These are phyloP conservation scores for maize (Zea mays) DNA, from an alignment of 176 grass and related monocot genomes.

Conservation along the genomic window Zm-B73-REFERENCE-NAM-5.0 NC_050096.1:24746001-24746500, in stretches of 20 bases:
- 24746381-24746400: conserved; percentile 99
- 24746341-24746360: too few relatives aligned
- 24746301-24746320: not conserved
- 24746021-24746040: conserved; percentile 73
- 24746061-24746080: conserved; percentile 68
- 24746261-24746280: conserved; percentile 86
- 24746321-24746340: not conserved
- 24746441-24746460: not conserved
- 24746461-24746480: not conserved
- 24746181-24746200: conserved; percentile 82
- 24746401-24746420: conserved; percentile 68
- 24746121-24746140: conserved; percentile 99
- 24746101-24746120: conserved; percentile 71
- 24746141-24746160: conserved; percentile 89
- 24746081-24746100: conserved; percentile 66
- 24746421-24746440: conserved; percentile 64
- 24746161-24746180: conserved; percentile 70
- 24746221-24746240: conserved; percentile 53
- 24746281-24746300: conserved; percentile 61
- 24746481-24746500: not conserved
- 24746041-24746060: conserved; percentile 91
- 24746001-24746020: conserved; percentile 30
- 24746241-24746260: conserved; percentile 66
- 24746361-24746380: conserved; percentile 21
- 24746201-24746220: conserved; percentile 80